Base-by-base conservation (phyloP, 495 filamentous ascomycete genomes). In the Neurospora sp. region DNA sequence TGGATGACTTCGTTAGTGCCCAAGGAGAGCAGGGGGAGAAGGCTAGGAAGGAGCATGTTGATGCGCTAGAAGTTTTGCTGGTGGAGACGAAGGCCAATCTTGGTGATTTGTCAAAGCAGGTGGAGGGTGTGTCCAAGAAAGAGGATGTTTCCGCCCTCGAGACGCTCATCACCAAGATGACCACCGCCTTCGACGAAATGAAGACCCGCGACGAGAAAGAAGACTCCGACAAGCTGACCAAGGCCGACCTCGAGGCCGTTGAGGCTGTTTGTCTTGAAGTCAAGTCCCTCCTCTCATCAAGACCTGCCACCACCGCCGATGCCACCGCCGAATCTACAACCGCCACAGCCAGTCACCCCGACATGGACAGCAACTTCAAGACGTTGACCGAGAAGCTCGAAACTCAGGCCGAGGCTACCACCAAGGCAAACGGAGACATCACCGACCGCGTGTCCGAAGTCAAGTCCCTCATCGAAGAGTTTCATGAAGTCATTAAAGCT, bases 251-350 rank as follows among this genome's bases (percentile, higher is more conserved):
- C 35, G 92, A 94, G 72, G 89, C 90, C 0, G 87, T 97, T 9
- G 92, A 92, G 72, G 87, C 91, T 3, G 87, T 94, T 74, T 91
- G 93, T 72, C 88, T 90, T 48, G 94, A 97, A 61, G 89, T 94
- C 79, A 96, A 94, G 80, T 85, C 88, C 7, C 86, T 91, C 46
- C 84, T 96, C 46, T 89, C 53, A 27, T 31, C 53, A 4, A 66
- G 7, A 27, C 27, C 53, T 1, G 27, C 7, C 11, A 18, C 12
- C 27, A 2, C 6, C 18, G 53, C 6, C 18, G 53, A 66, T 18
- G 53, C 22, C 27, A 35, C 22, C 27, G 5, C 27, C 12, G 53
- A 59, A 20, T 66, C 53, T 7, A 35, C 53, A 8, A 35, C 27
- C 0, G 27, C 53, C 22, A 18, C 53, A 12, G 14, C 53, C 53